Base-by-base conservation (phyloP, 495 filamentous ascomycete species). In the Xylaria bambusicola region DNA sequence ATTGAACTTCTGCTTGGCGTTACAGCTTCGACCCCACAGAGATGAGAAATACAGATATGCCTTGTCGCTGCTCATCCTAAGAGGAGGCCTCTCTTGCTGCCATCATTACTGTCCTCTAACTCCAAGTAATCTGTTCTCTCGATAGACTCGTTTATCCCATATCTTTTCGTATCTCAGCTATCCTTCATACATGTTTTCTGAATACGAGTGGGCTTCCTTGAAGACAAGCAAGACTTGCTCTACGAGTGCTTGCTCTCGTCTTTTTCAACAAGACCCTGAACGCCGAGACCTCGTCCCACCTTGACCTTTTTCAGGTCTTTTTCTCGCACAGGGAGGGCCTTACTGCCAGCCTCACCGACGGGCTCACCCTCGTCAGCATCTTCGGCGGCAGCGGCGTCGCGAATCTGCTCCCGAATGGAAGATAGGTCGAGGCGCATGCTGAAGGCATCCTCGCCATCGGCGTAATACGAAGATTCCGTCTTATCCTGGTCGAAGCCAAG, bases 371-470 rank as follows among this genome's bases (percentile, higher is more conserved):
- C 79, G 38, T 78, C 76, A 17, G 59, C 67, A 33, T 73, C 66
- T 2, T 74, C 75, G 12, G 52, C 76, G 33, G 73, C 74, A 9
- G 49, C 75, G 31, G 66, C 66, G 9, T 75, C 75, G 36, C 65
- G 71, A 41, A 83, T 68, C 70, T 81, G 76, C 62, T 80, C 73
- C 27, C 78, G 69, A 59, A 93, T 80, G 54, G 81, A 78, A 27
- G 79, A 75, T 42, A 98, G 79, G 66, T 97, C 89, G 72, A 93
- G 87, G 65, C 85, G 86, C 94, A 98, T 98, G 64, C 86, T 87
- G 69, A 87, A 96, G 35, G 94, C 94, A 80, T 98, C 93, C 77
- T 98, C 94, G 48, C 92, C 93, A 75, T 98, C 94, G 40, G 94
- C 94, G 71, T 98, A 98, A 85, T 98, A 98, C 74, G 94, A 96